phyloP scores from a whole-genome alignment of 192 early-diverging fungal genomes.

The Umbelopsis sp. region DNA sequence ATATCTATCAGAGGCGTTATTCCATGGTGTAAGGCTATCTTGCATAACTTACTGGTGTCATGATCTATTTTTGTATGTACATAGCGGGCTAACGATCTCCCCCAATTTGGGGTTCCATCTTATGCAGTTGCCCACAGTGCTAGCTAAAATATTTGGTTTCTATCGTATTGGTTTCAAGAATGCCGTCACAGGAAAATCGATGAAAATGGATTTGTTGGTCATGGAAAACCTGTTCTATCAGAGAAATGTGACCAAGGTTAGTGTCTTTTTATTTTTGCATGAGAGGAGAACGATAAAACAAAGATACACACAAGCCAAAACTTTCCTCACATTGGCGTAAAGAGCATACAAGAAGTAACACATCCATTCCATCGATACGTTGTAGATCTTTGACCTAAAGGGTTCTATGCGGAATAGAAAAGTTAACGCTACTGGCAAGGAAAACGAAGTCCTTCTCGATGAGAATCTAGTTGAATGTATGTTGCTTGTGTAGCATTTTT shows the following conservation, averaged over 20 bases:
- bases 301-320: too few species aligned
- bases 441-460: slow-evolving; percentile 89
- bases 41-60: background rate
- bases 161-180: slow-evolving; percentile 91
- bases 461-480: slow-evolving; percentile 90
- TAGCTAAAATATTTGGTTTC: slow-evolving; percentile 92
- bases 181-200: slow-evolving; percentile 73
- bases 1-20: slow-evolving; percentile 80
- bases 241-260: slow-evolving; percentile 69
- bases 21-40: slow-evolving; percentile 60
- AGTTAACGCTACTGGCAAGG: slow-evolving; percentile 82
- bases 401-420: slow-evolving; percentile 94
- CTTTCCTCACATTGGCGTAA: too few species aligned
- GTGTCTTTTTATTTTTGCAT: background rate
- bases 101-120: background rate
- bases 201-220: slow-evolving; percentile 89
- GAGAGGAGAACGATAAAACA: background rate
- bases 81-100: background rate
- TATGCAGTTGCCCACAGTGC: slow-evolving; percentile 72
- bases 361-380: background rate
- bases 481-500: slow-evolving; percentile 12
- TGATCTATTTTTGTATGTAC: slow-evolving; percentile 1
- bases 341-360: background rate
- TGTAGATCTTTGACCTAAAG: slow-evolving; percentile 88
- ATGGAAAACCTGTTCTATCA: slow-evolving; percentile 98